Base-by-base conservation (phyloP, 2,329 filamentous ascomycete genomes). In the Ophiostoma montium region DNA sequence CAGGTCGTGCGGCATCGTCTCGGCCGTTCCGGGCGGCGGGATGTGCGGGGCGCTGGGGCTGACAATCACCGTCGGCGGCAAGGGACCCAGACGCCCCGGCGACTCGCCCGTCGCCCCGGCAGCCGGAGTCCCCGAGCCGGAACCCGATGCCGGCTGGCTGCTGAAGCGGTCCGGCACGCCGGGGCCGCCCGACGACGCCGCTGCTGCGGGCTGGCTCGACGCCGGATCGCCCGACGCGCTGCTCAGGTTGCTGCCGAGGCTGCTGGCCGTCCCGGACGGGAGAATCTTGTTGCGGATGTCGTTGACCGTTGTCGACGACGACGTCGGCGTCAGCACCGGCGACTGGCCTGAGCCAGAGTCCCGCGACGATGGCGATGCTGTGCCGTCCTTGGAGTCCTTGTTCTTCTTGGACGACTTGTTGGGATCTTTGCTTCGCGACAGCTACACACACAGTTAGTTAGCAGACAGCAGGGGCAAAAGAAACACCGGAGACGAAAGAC, bases 1-100 rank as follows among this genome's bases (percentile, higher is more conserved):
- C 52, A 98, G 80, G 63, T 98, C 92, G 61, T 94, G 87, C 47
- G 92, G 92, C 90, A 98, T 96, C 6, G 90, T 95, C 70, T 98
- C 92, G 55, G 89, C 84, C 51, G 89, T 84, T 57, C 92, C 92
- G 44, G 92, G 92, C 54, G 88, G 88, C 46, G 92, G 89, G 41
- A 92, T 72, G 68, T 98, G 92, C 58, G 89, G 88, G 65, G 86
- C 85, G 62, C 90, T 96, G 48, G 89, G 89, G 66, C 88, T 95
- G 65, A 96, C 92, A 57, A 95, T 79, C 52, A 96, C 89, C 60
- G 86, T 94, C 19, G 90, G 90, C 41, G 86, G 82, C 52, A 87
- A 71, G 52, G 72, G 68, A 31, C 76, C 76, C 58, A 77, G 71
- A 61, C 84, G 75, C 58, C 71, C 75, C 32, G 82, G 77, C 35